These are phyloP conservation scores for Hanseniaspora thailandica DNA, from an alignment of 805 yeast species.

Conservation along the genomic window DNA sequence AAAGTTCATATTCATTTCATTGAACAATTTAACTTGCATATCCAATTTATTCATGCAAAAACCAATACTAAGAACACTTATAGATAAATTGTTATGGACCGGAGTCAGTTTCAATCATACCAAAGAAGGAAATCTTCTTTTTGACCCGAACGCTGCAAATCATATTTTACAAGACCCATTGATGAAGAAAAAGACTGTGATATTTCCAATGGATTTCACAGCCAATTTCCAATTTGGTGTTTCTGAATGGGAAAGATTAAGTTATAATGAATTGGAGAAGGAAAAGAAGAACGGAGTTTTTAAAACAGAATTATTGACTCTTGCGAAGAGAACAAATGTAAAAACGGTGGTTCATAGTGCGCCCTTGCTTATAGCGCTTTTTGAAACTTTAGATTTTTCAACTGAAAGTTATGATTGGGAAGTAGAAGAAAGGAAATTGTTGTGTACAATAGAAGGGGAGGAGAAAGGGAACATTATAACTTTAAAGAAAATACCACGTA, in stretches of 20 bases:
- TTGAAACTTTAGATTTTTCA: no score
- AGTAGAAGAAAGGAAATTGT: slow-evolving; percentile 24
- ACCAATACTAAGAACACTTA: slow-evolving; percentile 42
- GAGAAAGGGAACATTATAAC: slow-evolving; percentile 42
- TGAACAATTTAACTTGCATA: slow-evolving; percentile 69
- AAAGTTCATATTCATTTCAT: slow-evolving; percentile 51
- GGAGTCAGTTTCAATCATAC: slow-evolving; percentile 48
- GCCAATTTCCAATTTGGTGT: slow-evolving; percentile 39
- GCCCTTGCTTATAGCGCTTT: not conserved
- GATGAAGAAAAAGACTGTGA: slow-evolving; percentile 38
- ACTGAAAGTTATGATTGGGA: slow-evolving; percentile 16
- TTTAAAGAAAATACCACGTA: slow-evolving; percentile 23
- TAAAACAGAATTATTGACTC: not conserved
- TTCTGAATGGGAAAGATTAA: not conserved
- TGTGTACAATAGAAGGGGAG: slow-evolving; percentile 30
- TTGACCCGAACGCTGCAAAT: slow-evolving; percentile 68
- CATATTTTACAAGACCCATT: slow-evolving; percentile 38
- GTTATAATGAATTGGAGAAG: not conserved
- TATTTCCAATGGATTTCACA: slow-evolving; percentile 61
- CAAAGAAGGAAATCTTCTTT: slow-evolving; percentile 59
- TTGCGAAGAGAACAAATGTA: not conserved
- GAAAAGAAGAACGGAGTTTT: slow-evolving; percentile 26
- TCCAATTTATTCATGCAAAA: slow-evolving; percentile 42
- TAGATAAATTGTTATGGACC: slow-evolving; percentile 56
- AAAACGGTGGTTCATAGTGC: not conserved